phyloP scores from a whole-genome alignment of 257 asterid species.

The Capsicum baccatum region DNA sequence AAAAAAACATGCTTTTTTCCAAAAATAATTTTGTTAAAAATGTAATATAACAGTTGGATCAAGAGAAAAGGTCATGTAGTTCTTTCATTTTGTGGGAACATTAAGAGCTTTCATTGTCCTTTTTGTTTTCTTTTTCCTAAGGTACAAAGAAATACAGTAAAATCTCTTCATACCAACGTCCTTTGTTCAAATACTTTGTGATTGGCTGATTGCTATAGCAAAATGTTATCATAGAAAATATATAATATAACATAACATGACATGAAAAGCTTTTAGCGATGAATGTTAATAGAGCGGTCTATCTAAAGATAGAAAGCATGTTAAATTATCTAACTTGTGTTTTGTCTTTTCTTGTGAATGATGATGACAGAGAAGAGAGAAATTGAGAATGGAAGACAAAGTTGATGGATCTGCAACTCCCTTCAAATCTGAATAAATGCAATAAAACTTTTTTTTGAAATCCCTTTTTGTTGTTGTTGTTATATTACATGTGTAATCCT shows the following conservation, averaged over 20 bases:
- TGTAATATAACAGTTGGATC: neutral
- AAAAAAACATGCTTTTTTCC: too few relatives aligned
- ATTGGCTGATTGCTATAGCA: too few relatives aligned
- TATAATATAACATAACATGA: too few relatives aligned
- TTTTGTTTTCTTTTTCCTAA: neutral
- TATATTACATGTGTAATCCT: conserved; percentile 5
- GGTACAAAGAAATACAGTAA: too few relatives aligned
- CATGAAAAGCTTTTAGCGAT: too few relatives aligned
- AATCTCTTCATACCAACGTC: too few relatives aligned
- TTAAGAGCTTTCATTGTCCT: neutral
- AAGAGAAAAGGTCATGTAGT: neutral
- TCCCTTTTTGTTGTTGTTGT: neutral
- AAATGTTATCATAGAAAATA: too few relatives aligned
- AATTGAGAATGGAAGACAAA: conserved; percentile 21
- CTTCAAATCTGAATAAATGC: conserved; percentile 24
- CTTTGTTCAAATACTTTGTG: too few relatives aligned
- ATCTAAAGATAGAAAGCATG: neutral
- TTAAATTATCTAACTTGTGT: neutral
- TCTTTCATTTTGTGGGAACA: neutral
- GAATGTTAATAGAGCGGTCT: neutral
- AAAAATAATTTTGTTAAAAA: neutral
- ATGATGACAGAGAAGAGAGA: conserved; percentile 31
- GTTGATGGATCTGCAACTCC: conserved; percentile 1
- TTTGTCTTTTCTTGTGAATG: neutral
- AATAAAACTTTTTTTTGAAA: neutral